Conservation (phyloP, 1,284 basidiomycete genomes). For the Marasmius fiardii region DNA sequence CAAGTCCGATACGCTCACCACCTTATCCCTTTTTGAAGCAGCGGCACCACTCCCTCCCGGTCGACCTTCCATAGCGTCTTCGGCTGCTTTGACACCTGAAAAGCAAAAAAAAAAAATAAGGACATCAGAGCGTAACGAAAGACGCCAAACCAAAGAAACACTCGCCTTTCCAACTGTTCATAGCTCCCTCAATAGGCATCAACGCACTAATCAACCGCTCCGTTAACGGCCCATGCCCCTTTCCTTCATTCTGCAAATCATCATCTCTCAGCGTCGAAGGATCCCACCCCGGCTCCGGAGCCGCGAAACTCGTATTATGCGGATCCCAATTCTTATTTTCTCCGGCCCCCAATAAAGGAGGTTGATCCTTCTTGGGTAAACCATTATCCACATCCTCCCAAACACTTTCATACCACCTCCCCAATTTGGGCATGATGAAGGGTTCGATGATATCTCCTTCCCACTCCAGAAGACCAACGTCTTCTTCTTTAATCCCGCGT, state of each 20-base stretch:
- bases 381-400: conserved; percentile 89
- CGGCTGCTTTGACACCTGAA: conserved; percentile 75
- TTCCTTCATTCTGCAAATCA: conserved; percentile 64
- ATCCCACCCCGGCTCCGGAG: conserved; percentile 63
- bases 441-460: conserved; percentile 86
- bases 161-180: neutral
- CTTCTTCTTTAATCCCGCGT: conserved; percentile 84
- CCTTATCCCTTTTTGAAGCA: conserved; percentile 65
- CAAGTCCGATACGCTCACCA: conserved; percentile 63
- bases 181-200: conserved; percentile 48
- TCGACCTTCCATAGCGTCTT: conserved; percentile 78
- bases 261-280: conserved; percentile 65
- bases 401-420: conserved; percentile 83
- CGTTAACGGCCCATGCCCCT: conserved; percentile 75
- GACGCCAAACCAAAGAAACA: neutral
- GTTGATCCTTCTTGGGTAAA: conserved; percentile 20
- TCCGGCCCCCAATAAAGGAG: no score
- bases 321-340: conserved; percentile 17
- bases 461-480: conserved; percentile 85
- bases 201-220: conserved; percentile 80
- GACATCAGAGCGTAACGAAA: neutral
- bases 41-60: conserved; percentile 72
- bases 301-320: conserved; percentile 29
- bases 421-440: conserved; percentile 83
- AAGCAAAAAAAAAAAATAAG: conserved; percentile 43